These are phyloP conservation scores for Hydnomerulius pinastri DNA, from an alignment of 768 basidiomycete genomes.

Conservation along the genomic window DNA sequence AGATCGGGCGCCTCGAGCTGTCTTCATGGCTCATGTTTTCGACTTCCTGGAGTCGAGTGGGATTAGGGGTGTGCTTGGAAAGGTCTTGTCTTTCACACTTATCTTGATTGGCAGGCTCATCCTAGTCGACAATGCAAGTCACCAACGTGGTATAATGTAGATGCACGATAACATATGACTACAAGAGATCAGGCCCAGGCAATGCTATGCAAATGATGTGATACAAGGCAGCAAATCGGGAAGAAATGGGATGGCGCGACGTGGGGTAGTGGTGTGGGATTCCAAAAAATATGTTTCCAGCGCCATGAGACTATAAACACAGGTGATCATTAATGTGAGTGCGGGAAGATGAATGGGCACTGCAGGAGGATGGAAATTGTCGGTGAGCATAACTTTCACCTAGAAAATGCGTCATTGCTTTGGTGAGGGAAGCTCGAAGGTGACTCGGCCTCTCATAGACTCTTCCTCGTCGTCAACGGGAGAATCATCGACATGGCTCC, in stretches of 20 bases:
- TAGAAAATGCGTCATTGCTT: constrained; percentile 8
- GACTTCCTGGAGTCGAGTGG: constrained; percentile 41
- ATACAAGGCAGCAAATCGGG: constrained; percentile 6
- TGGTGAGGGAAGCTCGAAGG: constrained; percentile 18
- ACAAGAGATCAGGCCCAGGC: constrained; percentile 3
- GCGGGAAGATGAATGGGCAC: neutral
- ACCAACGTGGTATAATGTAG: neutral
- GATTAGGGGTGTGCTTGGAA: constrained; percentile 32
- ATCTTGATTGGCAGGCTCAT: constrained; percentile 5
- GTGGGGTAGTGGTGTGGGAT: neutral
- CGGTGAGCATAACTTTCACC: neutral
- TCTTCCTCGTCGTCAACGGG: constrained; percentile 16
- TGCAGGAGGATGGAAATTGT: neutral
- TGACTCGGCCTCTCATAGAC: constrained; percentile 15
- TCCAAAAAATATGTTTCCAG: neutral
- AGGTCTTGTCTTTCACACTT: constrained; percentile 18
- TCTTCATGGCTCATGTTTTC: constrained; percentile 36
- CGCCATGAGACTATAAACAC: neutral
- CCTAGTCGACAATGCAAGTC: neutral
- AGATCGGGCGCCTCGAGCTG: constrained; percentile 28
- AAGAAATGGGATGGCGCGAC: neutral
- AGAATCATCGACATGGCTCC: constrained; percentile 9
- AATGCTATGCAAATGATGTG: constrained; percentile 4
- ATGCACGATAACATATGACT: constrained; percentile 3
- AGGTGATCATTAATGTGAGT: neutral